Base-by-base conservation (phyloP, 176 grass and related monocot genomes). In the Aegilops bicornis region DNA sequence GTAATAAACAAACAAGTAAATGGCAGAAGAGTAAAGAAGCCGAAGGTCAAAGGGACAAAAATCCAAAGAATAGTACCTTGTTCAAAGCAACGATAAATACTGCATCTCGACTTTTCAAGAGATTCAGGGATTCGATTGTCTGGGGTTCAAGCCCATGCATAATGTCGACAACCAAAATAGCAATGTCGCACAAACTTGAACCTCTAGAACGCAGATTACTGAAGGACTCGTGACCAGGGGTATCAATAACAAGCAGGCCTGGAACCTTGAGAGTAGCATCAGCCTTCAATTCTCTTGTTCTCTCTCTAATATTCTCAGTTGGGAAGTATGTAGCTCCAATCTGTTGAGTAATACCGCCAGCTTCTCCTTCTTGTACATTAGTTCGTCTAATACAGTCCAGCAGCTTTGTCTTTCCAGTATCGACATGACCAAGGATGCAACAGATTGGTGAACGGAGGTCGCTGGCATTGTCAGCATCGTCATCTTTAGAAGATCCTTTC, bases 51-150 rank as follows among this genome's bases (percentile, higher is more conserved):
- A 82, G 31, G 6, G 63, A 17, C 83, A 60, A n/a, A 10, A 4
- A 76, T 92, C 72, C 19, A 83, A 80, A 85, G 85, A 33, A 80
- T 60, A 80, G 48, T 83, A 98, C 96, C 93, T 98, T 98, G 87
- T 98, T 98, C 79, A 98, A 95, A 74, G 96, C 96, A 87, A 98
- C 93, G 70, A 98, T 95, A 60, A 98, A 98, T 20, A 95, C 96
- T 31, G 93, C 91, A 67, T 90, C 79, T 58, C 93, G 88, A 74
- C 64, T 87, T 88, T 94, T 98, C 79, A 98, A 65, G 24, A 98
- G 91, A 87, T 98, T 95, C 22, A 98, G 81, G 73, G 93, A 95
- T 90, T 98, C 96, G 8, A 98, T 94, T 63, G 93, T 98, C 81
- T 98, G 93, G 82, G 85, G 93, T 89, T 98, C 96, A 65, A 98